Percentiles rank a stretch among this genome's conserved stretches.
These are phyloP conservation scores for Lavandula angustifolia DNA, from an alignment of 257 asterid species.

Conservation along the genomic window DNA sequence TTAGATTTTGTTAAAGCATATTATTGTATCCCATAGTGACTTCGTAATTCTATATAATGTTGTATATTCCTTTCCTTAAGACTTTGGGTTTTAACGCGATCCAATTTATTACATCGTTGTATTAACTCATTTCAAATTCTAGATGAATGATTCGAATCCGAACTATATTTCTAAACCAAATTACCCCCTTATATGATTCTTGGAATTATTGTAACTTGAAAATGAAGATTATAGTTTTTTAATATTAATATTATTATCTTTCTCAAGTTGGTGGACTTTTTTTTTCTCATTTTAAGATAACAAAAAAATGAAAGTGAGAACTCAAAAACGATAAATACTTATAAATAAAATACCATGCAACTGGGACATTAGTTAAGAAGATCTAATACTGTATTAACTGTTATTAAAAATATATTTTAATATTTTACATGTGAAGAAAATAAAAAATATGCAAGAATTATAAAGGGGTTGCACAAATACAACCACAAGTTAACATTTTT, in stretches of 20 bases:
- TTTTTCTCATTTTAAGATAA: slow-evolving; percentile 9
- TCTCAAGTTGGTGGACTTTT: slow-evolving; percentile 13
- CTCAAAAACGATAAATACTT: slow-evolving; percentile 4
- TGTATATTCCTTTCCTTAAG: no score
- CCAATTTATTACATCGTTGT: no score
- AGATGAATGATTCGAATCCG: no score
- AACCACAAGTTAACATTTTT: background rate
- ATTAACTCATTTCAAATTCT: no score
- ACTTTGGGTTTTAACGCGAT: no score
- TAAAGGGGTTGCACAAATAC: background rate
- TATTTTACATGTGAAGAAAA: background rate
- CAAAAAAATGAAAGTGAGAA: slow-evolving; percentile 31
- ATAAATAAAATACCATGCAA: slow-evolving; percentile 26
- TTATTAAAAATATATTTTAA: no score
- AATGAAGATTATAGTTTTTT: slow-evolving; percentile 7
- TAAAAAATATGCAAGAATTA: background rate
- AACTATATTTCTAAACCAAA: no score
- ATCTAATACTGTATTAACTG: background rate
- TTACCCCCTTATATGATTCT: no score
- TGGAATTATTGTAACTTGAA: background rate
- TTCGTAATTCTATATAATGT: no score
- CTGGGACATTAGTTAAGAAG: slow-evolving; percentile 32
- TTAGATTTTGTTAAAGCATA: no score
- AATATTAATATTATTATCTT: background rate
- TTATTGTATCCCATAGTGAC: no score